These are phyloP conservation scores for Punctularia strigosozonata DNA, from an alignment of 768 basidiomycete genomes.

Conservation along the genomic window DNA sequence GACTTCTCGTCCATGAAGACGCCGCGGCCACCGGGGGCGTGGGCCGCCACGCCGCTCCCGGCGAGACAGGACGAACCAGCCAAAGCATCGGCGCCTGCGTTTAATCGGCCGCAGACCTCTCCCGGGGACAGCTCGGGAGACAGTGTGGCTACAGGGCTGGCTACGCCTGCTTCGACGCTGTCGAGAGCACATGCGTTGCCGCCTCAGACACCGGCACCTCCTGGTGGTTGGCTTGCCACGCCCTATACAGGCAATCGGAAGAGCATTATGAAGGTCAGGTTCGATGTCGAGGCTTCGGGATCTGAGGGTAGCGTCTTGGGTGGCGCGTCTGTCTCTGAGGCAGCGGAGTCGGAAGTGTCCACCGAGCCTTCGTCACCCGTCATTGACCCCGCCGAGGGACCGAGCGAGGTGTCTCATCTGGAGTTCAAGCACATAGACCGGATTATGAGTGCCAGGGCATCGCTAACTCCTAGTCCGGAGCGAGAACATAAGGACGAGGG, in stretches of 20 bases:
- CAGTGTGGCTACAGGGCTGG: constrained; percentile 21
- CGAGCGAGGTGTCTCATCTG: too few species aligned
- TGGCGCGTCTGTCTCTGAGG: constrained; percentile 17
- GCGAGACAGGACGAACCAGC: constrained; percentile 8
- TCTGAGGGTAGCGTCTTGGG: constrained; percentile 13
- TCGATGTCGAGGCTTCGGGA: constrained; percentile 32
- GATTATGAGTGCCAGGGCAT: too few species aligned
- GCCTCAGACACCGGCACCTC: constrained; percentile 32
- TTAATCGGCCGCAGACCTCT: constrained; percentile 1
- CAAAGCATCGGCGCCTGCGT: constrained; percentile 9
- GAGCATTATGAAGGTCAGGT: constrained; percentile 61
- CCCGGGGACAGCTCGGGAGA: neutral
- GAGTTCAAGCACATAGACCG: too few species aligned
- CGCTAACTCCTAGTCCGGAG: neutral
- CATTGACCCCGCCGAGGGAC: too few species aligned
- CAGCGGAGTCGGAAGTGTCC: constrained; percentile 2
- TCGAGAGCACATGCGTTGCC: constrained; percentile 34
- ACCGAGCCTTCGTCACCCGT: neutral
- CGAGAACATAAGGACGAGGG: neutral
- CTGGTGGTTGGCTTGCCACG: constrained; percentile 36
- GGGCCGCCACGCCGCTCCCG: constrained; percentile 28
- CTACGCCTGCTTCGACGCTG: constrained; percentile 37
- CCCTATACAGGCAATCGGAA: constrained; percentile 37
- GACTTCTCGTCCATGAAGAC: constrained; percentile 28
- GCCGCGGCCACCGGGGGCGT: constrained; percentile 34